These are phyloP conservation scores for Xylariaceae sp. DNA, from an alignment of 2,329 filamentous ascomycete genomes.

Conservation along the genomic window DNA sequence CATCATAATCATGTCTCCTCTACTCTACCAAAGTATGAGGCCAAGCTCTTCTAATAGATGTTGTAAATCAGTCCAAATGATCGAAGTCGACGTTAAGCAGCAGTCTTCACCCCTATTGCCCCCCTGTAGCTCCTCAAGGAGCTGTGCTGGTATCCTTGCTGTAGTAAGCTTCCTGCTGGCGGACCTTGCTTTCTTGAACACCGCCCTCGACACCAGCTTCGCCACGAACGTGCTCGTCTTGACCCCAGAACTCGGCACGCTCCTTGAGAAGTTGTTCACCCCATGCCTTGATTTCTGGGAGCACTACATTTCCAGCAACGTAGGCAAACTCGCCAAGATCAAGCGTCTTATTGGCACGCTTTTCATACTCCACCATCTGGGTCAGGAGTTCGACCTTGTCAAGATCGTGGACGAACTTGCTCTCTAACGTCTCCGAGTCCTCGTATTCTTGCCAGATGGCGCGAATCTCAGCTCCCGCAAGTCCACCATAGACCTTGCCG, in stretches of 20 bases:
- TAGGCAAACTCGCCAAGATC: slow-evolving; percentile 84
- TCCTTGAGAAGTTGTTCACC: slow-evolving; percentile 70
- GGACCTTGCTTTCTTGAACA: slow-evolving; percentile 34
- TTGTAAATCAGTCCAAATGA: neutral
- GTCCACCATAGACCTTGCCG: slow-evolving; percentile 67
- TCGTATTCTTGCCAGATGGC: slow-evolving; percentile 95
- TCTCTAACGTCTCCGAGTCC: slow-evolving; percentile 75
- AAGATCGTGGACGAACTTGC: slow-evolving; percentile 88
- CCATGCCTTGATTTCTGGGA: slow-evolving; percentile 78
- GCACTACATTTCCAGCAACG: slow-evolving; percentile 65
- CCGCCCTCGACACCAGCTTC: slow-evolving; percentile 39
- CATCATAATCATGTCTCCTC: neutral
- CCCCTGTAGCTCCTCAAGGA: slow-evolving; percentile 1
- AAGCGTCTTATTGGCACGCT: slow-evolving; percentile 55
- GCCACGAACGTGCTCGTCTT: slow-evolving; percentile 43
- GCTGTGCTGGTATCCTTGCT: slow-evolving; percentile 17
- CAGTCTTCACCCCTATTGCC: neutral
- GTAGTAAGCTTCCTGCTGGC: slow-evolving; percentile 50
- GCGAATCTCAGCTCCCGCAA: slow-evolving; percentile 63
- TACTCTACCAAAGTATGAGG: neutral
- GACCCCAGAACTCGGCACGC: slow-evolving; percentile 66
- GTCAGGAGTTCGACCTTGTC: slow-evolving; percentile 94
- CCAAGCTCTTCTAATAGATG: neutral
- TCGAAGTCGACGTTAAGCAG: neutral
- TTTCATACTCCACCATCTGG: slow-evolving; percentile 97